Percentiles rank a stretch among this genome's conserved stretches.
Evolutionary conservation across 371 early-diverging fungal species (phyloP).

Genomic region (Thermomucor indicae-seudaticae): DNA sequence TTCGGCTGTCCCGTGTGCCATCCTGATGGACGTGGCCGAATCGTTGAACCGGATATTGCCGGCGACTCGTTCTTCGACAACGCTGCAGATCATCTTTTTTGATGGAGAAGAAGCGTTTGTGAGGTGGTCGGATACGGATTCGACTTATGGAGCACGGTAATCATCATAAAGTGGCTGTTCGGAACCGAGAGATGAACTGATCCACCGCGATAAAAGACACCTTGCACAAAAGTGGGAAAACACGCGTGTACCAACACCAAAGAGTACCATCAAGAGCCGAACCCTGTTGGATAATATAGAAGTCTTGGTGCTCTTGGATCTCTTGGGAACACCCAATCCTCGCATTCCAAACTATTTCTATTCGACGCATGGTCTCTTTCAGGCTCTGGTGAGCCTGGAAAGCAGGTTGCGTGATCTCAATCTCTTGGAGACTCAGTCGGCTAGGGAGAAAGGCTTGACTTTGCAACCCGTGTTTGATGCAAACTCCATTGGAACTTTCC

Average conservation of each 20-base stretch:
- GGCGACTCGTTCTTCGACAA: conserved; percentile 8
- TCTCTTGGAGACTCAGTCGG: conserved; percentile 7
- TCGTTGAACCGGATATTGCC: conserved; percentile 14
- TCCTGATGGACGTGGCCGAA: conserved; percentile 79
- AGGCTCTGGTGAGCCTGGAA: conserved; percentile 38
- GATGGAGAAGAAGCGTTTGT: conserved; percentile 94
- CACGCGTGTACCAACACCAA: background rate
- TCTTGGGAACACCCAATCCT: conserved; percentile 14
- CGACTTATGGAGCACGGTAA: conserved; percentile 76
- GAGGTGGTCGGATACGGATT: conserved; percentile 73
- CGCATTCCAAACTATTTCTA: conserved; percentile 52
- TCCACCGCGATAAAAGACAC: conserved; percentile 35
- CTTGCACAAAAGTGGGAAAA: conserved; percentile 41
- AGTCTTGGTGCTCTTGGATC: conserved; percentile 2
- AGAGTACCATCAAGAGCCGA: background rate
- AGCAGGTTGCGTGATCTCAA: conserved; percentile 14
- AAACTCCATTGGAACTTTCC: conserved; percentile 13
- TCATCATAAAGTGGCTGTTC: background rate
- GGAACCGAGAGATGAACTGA: background rate
- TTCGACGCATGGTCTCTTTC: conserved; percentile 48
- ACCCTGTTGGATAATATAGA: background rate
- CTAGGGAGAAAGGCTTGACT: background rate
- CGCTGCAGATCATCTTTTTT: conserved; percentile 87
- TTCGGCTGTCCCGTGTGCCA: conserved; percentile 78
- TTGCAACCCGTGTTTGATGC: conserved; percentile 28